phyloP scores from a whole-genome alignment of 208 protist species.

The Trypanosoma boissoni region DNA sequence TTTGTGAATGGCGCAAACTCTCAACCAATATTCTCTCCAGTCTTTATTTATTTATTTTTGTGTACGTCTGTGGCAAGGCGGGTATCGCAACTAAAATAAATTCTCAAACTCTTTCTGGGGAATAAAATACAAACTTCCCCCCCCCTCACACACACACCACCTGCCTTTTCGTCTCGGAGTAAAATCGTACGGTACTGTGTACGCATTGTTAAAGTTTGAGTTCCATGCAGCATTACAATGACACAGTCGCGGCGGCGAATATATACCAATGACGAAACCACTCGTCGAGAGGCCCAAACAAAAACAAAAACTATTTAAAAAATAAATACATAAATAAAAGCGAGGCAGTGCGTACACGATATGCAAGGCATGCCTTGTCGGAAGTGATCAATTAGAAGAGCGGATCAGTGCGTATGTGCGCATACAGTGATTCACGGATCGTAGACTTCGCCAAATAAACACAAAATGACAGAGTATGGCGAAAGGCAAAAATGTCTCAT shows the following conservation, averaged over 20 bases:
- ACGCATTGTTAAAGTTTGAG: constrained; percentile 42
- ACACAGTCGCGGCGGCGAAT: constrained; percentile 16
- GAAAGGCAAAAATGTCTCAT: too few relatives aligned
- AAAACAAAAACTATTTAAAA: too few relatives aligned
- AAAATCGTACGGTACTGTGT: constrained; percentile 24
- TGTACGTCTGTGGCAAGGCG: neutral
- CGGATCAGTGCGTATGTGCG: too few relatives aligned
- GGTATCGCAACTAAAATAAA: neutral
- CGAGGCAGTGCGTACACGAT: too few relatives aligned
- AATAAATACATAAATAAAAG: too few relatives aligned
- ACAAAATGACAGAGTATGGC: neutral
- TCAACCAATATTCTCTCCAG: too few relatives aligned
- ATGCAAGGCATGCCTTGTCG: too few relatives aligned
- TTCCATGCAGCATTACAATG: constrained; percentile 24
- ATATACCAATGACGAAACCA: constrained; percentile 12
- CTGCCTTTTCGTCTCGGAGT: neutral
- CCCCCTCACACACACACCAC: neutral
- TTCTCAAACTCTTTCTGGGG: constrained; percentile 1
- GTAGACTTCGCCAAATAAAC: too few relatives aligned
- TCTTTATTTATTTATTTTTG: too few relatives aligned
- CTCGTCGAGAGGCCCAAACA: constrained; percentile 19
- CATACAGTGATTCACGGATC: too few relatives aligned
- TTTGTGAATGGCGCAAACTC: too few relatives aligned
- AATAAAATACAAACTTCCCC: constrained; percentile 10
- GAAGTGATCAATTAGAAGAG: too few relatives aligned